A percentile compares a stretch with the other conserved stretches of the same genome.
Conservation (phyloP, 202 grass and related monocot species). For the Carex arenaria region DNA sequence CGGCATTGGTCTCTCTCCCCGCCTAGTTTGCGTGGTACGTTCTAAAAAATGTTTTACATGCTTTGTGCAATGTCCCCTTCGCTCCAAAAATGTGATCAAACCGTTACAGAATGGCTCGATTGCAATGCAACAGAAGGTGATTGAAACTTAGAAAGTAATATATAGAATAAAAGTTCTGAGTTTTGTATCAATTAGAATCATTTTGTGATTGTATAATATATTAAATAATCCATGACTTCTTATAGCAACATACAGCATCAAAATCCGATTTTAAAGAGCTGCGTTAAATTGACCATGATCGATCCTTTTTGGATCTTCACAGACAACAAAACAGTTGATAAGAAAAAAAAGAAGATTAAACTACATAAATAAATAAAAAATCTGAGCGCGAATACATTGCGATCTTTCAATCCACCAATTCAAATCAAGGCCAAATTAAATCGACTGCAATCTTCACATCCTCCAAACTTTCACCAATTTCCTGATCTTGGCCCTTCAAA, state of each 20-base stretch:
- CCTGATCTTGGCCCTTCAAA: not conserved
- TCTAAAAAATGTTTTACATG: too few relatives aligned
- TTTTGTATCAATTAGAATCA: not conserved
- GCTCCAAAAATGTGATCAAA: too few relatives aligned
- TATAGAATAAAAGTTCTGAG: too few relatives aligned
- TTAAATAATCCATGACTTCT: not conserved
- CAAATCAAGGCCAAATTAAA: slow-evolving; percentile 22
- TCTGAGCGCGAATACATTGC: not conserved
- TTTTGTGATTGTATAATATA: not conserved
- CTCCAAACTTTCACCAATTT: slow-evolving; percentile 12
- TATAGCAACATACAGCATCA: not conserved
- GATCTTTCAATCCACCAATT: not conserved
- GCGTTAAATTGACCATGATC: not conserved
- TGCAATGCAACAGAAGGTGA: too few relatives aligned
- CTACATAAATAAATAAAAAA: not conserved
- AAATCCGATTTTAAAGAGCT: not conserved
- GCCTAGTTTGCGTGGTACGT: too few relatives aligned
- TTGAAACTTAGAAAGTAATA: too few relatives aligned
- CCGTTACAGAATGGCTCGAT: too few relatives aligned
- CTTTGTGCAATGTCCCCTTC: too few relatives aligned
- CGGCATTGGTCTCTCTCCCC: too few relatives aligned
- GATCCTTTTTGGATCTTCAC: not conserved
- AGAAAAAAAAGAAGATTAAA: not conserved
- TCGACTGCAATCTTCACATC: slow-evolving; percentile 11
- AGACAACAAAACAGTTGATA: not conserved